A percentile compares a stretch with the other conserved stretches of the same genome.
Conservation (phyloP, 192 early-diverging fungal species). For the Fimicolochytrium jonesii region DNA sequence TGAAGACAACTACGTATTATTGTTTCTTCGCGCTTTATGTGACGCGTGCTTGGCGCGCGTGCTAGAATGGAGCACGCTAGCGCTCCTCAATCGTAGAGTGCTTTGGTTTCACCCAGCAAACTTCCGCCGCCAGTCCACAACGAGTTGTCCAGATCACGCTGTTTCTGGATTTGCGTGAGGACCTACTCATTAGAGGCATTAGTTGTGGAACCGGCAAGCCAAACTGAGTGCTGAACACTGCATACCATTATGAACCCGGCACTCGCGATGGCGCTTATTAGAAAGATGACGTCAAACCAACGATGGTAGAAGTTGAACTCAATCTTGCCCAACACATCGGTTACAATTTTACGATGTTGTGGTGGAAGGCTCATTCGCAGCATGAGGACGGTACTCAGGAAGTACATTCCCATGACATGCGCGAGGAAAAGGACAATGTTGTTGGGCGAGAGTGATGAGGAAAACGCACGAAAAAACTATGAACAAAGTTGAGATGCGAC, state of each 20-base stretch:
- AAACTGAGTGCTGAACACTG: neutral
- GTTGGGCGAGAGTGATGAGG: conserved; percentile 65
- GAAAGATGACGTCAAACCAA: conserved; percentile 92
- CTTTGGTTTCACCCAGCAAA: neutral
- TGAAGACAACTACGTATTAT: too few relatives aligned
- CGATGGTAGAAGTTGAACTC: conserved; percentile 89
- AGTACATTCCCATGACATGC: conserved; percentile 91
- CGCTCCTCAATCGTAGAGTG: neutral
- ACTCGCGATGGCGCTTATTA: conserved; percentile 73
- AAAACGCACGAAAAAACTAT: conserved; percentile 66
- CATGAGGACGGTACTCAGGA: conserved; percentile 86
- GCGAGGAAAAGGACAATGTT: conserved; percentile 76
- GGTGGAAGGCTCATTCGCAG: conserved; percentile 83
- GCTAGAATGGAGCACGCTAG: too few relatives aligned
- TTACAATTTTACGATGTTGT: conserved; percentile 78
- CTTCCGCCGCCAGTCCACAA: conserved; percentile 10
- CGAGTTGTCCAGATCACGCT: conserved; percentile 17
- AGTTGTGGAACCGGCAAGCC: too few relatives aligned
- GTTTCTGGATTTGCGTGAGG: conserved; percentile 26
- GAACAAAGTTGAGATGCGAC: neutral
- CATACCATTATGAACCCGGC: conserved; percentile 53
- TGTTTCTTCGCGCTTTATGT: too few relatives aligned
- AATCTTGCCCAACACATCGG: conserved; percentile 70
- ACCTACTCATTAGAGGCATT: too few relatives aligned
- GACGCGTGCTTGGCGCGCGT: too few relatives aligned